Evolutionary conservation across 176 grass and related monocot species (phyloP).

Genomic region (Oryza punctata): DNA sequence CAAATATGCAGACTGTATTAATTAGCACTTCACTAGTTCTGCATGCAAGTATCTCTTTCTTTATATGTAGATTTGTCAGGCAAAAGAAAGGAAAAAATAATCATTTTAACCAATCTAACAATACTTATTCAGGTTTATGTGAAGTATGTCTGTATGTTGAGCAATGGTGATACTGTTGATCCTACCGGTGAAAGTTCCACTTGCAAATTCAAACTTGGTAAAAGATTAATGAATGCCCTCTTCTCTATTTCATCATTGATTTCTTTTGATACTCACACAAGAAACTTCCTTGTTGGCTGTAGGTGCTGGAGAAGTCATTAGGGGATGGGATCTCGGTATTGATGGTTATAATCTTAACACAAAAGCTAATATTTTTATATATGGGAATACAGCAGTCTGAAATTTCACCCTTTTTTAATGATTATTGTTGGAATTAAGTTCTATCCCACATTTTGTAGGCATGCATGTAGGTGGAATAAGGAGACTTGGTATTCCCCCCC

Average conservation of each 20-base stretch:
- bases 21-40: not conserved
- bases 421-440: not conserved
- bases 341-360: not conserved
- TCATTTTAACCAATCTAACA: not conserved
- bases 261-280: not conserved
- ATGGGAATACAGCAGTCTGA: too few relatives aligned
- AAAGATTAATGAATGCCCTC: not conserved
- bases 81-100: not conserved
- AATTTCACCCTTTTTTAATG: not conserved
- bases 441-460: not conserved
- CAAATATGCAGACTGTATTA: not conserved
- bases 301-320: conserved; percentile 10
- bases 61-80: not conserved
- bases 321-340: not conserved
- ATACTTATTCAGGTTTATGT: conserved; percentile 17
- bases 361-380: not conserved
- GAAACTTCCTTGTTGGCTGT: not conserved
- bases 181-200: not conserved
- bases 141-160: not conserved
- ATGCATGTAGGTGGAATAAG: conserved; percentile 32
- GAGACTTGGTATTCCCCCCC: not conserved
- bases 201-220: conserved; percentile 8
- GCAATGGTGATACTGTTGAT: not conserved
- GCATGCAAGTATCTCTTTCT: not conserved
- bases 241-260: not conserved